A percentile compares a stretch with the other conserved stretches of the same genome.
These are phyloP conservation scores for Cladosporium oxysporum DNA, from an alignment of 2,329 filamentous ascomycete genomes.

Conservation along the genomic window DNA sequence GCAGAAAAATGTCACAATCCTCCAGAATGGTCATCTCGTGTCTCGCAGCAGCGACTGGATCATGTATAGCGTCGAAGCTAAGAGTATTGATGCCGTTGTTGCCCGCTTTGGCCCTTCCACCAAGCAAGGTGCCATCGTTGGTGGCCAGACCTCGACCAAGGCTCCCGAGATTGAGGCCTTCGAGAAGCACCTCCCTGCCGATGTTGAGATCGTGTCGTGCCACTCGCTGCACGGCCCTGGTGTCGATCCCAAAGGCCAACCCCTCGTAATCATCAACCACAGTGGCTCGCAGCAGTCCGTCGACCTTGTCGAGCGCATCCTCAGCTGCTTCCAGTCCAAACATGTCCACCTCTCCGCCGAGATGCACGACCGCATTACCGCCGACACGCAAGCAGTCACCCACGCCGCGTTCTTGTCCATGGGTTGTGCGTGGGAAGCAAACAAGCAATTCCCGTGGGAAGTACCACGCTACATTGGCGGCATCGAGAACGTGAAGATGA, in stretches of 20 bases:
- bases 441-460: conserved; percentile 96
- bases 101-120: conserved; percentile 90
- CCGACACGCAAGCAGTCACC: conserved; percentile 96
- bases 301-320: conserved; percentile 74
- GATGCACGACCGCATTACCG: conserved; percentile 94
- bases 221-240: conserved; percentile 94
- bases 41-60: conserved; percentile 97
- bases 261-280: conserved; percentile 91
- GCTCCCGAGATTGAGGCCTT: conserved; percentile 94
- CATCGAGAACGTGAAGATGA: conserved; percentile 99
- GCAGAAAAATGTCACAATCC: conserved; percentile 80
- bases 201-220: conserved; percentile 92
- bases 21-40: conserved; percentile 92
- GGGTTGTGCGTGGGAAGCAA: conserved; percentile 96
- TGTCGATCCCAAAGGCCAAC: conserved; percentile 85
- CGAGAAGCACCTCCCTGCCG: conserved; percentile 79
- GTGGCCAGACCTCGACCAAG: conserved; percentile 97
- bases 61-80: conserved; percentile 97
- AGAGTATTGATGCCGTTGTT: conserved; percentile 83
- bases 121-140: conserved; percentile 91
- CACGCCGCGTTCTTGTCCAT: conserved; percentile 95
- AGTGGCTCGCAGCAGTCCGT: conserved; percentile 78
- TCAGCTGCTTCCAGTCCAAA: conserved; percentile 81
- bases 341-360: conserved; percentile 83
- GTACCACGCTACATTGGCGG: conserved; percentile 92